These are phyloP conservation scores for Tetrastigma voinierianum DNA, from an alignment of 164 flowering plant genomes.

Conservation along the genomic window DNA sequence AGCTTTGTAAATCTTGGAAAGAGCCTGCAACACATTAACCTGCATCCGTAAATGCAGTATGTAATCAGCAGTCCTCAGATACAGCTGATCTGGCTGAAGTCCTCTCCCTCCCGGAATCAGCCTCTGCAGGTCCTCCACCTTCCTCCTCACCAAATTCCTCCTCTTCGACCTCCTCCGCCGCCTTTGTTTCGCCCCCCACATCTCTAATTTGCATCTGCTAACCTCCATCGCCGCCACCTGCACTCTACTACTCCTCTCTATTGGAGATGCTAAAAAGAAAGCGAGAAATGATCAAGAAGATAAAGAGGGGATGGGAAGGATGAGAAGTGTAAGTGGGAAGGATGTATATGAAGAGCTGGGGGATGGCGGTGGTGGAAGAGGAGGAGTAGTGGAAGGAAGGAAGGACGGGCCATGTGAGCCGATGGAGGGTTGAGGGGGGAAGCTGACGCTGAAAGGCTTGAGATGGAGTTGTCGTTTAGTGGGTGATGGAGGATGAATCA, in stretches of 20 bases:
- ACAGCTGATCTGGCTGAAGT: constrained; percentile 52
- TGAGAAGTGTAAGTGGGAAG: too few relatives aligned
- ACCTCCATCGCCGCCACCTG: background rate
- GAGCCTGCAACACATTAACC: constrained; percentile 54
- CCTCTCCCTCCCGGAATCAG: constrained; percentile 65
- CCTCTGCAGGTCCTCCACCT: constrained; percentile 53
- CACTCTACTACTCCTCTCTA: too few relatives aligned
- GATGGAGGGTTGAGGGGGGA: constrained; percentile 24
- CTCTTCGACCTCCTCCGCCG: background rate
- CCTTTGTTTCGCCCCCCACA: constrained; percentile 2
- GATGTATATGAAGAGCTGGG: background rate
- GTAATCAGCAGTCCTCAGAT: constrained; percentile 57
- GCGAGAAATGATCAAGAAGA: background rate
- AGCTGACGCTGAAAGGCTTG: too few relatives aligned
- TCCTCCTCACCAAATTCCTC: constrained; percentile 22
- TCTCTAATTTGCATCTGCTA: constrained; percentile 1
- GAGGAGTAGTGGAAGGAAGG: background rate
- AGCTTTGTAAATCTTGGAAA: constrained; percentile 37
- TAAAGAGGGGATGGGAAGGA: background rate
- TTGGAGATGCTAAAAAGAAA: too few relatives aligned
- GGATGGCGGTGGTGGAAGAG: constrained; percentile 1
- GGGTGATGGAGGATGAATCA: constrained; percentile 5
- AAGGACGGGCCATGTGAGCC: constrained; percentile 47
- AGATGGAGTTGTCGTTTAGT: background rate
- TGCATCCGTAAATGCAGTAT: constrained; percentile 62